A percentile compares a stretch with the other conserved stretches of the same genome.
Conservation (phyloP, 2,329 filamentous ascomycete genomes). For the Xylaria sp. region DNA sequence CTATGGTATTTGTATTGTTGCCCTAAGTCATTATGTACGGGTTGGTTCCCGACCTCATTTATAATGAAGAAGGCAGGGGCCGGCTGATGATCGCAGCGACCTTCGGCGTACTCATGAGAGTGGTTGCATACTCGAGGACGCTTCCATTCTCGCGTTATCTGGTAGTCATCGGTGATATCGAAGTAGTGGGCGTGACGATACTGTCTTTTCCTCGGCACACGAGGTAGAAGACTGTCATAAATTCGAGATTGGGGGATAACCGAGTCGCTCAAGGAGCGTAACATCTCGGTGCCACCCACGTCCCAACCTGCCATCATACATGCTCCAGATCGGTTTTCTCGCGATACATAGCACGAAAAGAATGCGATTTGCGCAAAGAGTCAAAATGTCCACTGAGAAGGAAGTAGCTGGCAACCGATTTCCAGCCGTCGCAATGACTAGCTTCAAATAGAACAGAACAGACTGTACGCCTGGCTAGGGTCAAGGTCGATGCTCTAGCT, state of each 20-base stretch:
- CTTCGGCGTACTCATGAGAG: slow-evolving; percentile 34
- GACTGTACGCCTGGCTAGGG: slow-evolving; percentile 3
- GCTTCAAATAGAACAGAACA: slow-evolving; percentile 3
- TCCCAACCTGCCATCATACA: slow-evolving; percentile 53
- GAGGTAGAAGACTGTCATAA: slow-evolving; percentile 44
- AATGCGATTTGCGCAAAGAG: slow-evolving; percentile 17
- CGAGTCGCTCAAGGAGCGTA: slow-evolving; percentile 51
- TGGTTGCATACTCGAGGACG: slow-evolving; percentile 43
- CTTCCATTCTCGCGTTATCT: slow-evolving; percentile 53
- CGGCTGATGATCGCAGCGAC: slow-evolving; percentile 37
- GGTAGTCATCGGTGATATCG: slow-evolving; percentile 48
- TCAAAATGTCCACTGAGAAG: not conserved
- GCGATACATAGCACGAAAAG: slow-evolving; percentile 28
- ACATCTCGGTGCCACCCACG: slow-evolving; percentile 50
- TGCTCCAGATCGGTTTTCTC: slow-evolving; percentile 43
- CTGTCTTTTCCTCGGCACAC: slow-evolving; percentile 54
- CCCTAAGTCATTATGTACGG: slow-evolving; percentile 42
- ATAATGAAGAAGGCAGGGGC: slow-evolving; percentile 51
- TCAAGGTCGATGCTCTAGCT: slow-evolving; percentile 5
- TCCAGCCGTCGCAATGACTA: slow-evolving; percentile 7
- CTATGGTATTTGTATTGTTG: slow-evolving; percentile 35
- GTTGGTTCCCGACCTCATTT: slow-evolving; percentile 47
- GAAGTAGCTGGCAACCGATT: slow-evolving; percentile 3
- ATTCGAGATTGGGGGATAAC: slow-evolving; percentile 40
- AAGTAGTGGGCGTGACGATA: slow-evolving; percentile 52